Evolutionary conservation across 768 basidiomycete genomes (phyloP), one percentile per base, ranked within the genome.

Genomic region (Suillus brevipes): DNA sequence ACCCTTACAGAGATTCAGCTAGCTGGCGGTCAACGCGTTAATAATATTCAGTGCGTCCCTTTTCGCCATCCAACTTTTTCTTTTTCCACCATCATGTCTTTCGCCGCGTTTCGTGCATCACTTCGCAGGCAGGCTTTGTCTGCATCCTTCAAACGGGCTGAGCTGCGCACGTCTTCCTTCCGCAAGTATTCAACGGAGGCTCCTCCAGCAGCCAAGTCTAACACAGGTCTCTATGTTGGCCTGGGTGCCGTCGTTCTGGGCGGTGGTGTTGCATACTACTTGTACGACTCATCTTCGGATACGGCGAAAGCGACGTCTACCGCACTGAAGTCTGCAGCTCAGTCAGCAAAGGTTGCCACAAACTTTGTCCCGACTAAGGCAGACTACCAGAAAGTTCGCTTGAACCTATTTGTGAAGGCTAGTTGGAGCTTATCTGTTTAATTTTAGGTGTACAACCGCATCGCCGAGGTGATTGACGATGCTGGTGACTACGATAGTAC

Each of bases 301-400:
- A 74, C 83, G 12, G 80, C 82, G 6, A 82, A 81, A 70, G 81
- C 85, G 60, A 82, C 85, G 16, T 78, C 78, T 31, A 84, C 87
- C 49, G 83, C 85, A 20, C 73, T 84, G 63, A 91, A 87, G 73
- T 86, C 89, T 8, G 86, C 83, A 16, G 79, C 82, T 4, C 89
- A 92, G 78, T 72, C 80, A 28, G 83, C 82, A 16, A 92, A 89
- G 74, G 86, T 81, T 64, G 85, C 82, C 40, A 80, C 85, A 49
- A 90, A 91, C 65, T 89, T 94, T 75, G 84, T 85, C 14, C 91
- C 92, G 25, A 83, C 87, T 45, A 87, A 90, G 79, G 88, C 88
- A 61, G 96, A 97, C 73, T 97, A 96, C 75, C 91, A 94, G 77
- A 95, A 97, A 86, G 91, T 89, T 38, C 12, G 77, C 64, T 38